Evolutionary conservation across 306 rosid species (phyloP), one percentile per base, ranked within the genome.

Genomic region (Quercus parvula): DNA sequence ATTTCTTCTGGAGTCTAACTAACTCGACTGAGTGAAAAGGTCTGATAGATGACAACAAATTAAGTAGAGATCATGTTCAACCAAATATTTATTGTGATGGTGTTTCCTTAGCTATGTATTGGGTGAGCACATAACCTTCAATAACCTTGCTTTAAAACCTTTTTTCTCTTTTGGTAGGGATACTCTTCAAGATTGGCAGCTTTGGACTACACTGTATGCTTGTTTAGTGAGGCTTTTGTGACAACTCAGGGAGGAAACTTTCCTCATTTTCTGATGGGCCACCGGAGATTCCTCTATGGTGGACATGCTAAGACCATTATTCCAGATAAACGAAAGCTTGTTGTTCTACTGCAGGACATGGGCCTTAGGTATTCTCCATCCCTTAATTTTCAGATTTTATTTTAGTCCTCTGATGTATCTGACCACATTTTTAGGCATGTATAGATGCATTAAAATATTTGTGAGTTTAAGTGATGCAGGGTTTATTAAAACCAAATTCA

Each of bases 171-270:
- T 68, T 77, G 73, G 74, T 78, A 95, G 99, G 96, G 89, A 78
- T 93, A 88, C 84, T 96, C 99, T 71, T 96, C 99, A 30, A 94
- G 94, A 85, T 74, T 96, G 86, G 99, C 99, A 63, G 96, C 99
- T 70, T 77, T 96, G 79, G 99, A 96, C 84, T 96, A 96, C 81
- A 93, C 83, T 9, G 98, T 89, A 44, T 87, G 93, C 89, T 84
- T 96, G 91, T 81, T 78, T 75, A 96, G 99, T 81, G 99, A 96
- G 84, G 94, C 88, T 75, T 96, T 96, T 68, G 99, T 96, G n/a
- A 90, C 99, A 68, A 93, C 98, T 62, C 99, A 96, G 56, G 99
- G 99, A n/a, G 99, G 99, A 41, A 96, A 96, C 88, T 96, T 96
- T 75, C 99, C 99, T 12, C 96, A 96, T 82, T 96, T 96, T 81